phyloP scores from a whole-genome alignment of 2,329 filamentous ascomycete genomes.

The Stagonosporopsis rhizophila region DNA sequence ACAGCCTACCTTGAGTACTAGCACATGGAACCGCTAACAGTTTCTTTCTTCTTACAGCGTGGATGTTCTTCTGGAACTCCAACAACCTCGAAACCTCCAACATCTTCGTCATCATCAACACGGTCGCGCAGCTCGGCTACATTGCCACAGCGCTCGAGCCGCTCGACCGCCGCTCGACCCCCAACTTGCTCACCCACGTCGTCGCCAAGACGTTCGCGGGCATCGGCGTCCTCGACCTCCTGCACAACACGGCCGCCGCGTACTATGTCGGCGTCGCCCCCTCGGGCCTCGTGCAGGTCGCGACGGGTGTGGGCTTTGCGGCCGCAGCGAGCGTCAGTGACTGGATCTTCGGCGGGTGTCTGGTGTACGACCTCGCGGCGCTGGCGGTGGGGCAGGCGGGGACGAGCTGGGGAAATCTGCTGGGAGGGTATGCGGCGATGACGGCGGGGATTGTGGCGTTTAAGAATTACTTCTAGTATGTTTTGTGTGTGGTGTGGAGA shows the following conservation, averaged over 20 bases:
- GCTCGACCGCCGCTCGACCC: constrained; percentile 59
- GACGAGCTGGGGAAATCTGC: constrained; percentile 57
- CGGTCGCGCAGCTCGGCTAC: constrained; percentile 62
- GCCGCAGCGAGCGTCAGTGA: constrained; percentile 59
- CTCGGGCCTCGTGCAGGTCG: constrained; percentile 56
- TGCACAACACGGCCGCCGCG: constrained; percentile 65
- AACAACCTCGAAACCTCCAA: constrained; percentile 60
- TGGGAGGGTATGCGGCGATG: constrained; percentile 60
- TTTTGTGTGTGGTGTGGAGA: neutral
- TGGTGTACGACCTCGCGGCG: constrained; percentile 66
- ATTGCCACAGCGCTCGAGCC: constrained; percentile 56
- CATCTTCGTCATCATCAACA: constrained; percentile 64
- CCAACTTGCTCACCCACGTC: constrained; percentile 64
- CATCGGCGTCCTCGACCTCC: constrained; percentile 65
- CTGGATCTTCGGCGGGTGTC: constrained; percentile 66
- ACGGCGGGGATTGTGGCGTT: constrained; percentile 61
- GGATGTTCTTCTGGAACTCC: constrained; percentile 70
- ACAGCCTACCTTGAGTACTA: neutral
- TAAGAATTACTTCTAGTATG: constrained; percentile 61
- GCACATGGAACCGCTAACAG: neutral
- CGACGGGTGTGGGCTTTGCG: constrained; percentile 63
- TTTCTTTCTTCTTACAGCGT: constrained; percentile 51
- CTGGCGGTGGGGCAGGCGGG: constrained; percentile 61
- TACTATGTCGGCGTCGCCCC: constrained; percentile 61
- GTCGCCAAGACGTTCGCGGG: constrained; percentile 67